phyloP scores from a whole-genome alignment of 1,139 yeast species.

The Schwanniomyces etchellsii region DNA sequence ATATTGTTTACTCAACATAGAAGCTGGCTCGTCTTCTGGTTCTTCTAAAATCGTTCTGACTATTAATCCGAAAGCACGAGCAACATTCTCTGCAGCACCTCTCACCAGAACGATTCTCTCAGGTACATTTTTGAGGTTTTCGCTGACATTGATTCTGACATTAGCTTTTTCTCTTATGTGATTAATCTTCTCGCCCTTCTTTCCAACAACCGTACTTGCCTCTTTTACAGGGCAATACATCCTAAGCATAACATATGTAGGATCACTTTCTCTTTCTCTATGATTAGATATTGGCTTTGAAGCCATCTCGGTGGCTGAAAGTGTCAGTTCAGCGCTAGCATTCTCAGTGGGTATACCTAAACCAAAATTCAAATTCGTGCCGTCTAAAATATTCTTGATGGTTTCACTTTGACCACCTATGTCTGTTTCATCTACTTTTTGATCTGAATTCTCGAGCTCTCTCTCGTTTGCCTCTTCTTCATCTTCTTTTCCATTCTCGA shows the following conservation, averaged over 20 bases:
- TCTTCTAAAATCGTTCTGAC: constrained; percentile 65
- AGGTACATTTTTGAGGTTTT: constrained; percentile 65
- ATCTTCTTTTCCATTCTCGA: constrained; percentile 12
- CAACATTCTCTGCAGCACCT: constrained; percentile 77
- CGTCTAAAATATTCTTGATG: too few relatives aligned
- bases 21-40: constrained; percentile 60
- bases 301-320: constrained; percentile 3
- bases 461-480: constrained; percentile 8
- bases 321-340: not conserved
- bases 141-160: constrained; percentile 72
- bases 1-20: constrained; percentile 48
- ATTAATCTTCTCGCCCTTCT: constrained; percentile 67
- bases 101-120: constrained; percentile 74
- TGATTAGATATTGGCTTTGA: constrained; percentile 21
- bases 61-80: constrained; percentile 76
- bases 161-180: constrained; percentile 61
- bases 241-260: constrained; percentile 60
- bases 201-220: constrained; percentile 72
- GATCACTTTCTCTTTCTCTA: constrained; percentile 41
- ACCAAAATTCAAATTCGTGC: too few relatives aligned
- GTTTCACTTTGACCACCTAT: constrained; percentile 5
- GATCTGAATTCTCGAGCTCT: constrained; percentile 3
- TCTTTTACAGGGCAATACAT: constrained; percentile 77
- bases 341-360: not conserved
- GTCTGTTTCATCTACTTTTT: constrained; percentile 4